phyloP scores from a whole-genome alignment of 768 basidiomycete species.

The Sarcodon sp. region DNA sequence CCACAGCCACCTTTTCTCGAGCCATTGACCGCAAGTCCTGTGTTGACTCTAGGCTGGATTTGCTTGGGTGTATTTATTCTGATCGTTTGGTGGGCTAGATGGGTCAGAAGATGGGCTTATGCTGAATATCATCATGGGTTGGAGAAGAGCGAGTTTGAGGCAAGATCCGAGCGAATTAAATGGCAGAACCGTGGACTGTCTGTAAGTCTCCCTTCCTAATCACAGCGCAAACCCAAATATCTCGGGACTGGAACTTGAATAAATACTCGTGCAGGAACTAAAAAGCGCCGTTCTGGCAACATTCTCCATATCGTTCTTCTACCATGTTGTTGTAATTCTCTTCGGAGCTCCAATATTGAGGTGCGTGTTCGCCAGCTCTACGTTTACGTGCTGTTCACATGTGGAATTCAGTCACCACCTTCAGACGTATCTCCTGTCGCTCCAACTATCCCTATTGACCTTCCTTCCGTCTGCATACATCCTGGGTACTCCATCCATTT shows the following conservation, averaged over 20 bases:
- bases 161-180: slow-evolving; percentile 2
- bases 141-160: background rate
- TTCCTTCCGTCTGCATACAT: slow-evolving; percentile 59
- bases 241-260: slow-evolving; percentile 4
- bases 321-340: slow-evolving; percentile 40
- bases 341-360: slow-evolving; percentile 66
- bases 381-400: background rate
- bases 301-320: slow-evolving; percentile 27
- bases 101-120: slow-evolving; percentile 14
- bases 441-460: slow-evolving; percentile 54
- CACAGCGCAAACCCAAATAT: slow-evolving; percentile 1
- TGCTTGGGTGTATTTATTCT: slow-evolving; percentile 20
- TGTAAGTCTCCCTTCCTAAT: background rate
- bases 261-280: slow-evolving; percentile 26
- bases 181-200: slow-evolving; percentile 7
- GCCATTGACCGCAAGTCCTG: slow-evolving; percentile 25
- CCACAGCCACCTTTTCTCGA: slow-evolving; percentile 26
- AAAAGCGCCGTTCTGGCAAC: slow-evolving; percentile 41
- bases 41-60: slow-evolving; percentile 23
- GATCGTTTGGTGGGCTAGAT: slow-evolving; percentile 26
- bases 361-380: slow-evolving; percentile 20
- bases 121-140: slow-evolving; percentile 2
- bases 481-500: slow-evolving; percentile 45
- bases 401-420: slow-evolving; percentile 27
- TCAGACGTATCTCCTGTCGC: slow-evolving; percentile 57